Evolutionary conservation across 139 green algal genomes (phyloP), one percentile per base, ranked within the genome.

Genomic region (Asterochloris sp.): DNA sequence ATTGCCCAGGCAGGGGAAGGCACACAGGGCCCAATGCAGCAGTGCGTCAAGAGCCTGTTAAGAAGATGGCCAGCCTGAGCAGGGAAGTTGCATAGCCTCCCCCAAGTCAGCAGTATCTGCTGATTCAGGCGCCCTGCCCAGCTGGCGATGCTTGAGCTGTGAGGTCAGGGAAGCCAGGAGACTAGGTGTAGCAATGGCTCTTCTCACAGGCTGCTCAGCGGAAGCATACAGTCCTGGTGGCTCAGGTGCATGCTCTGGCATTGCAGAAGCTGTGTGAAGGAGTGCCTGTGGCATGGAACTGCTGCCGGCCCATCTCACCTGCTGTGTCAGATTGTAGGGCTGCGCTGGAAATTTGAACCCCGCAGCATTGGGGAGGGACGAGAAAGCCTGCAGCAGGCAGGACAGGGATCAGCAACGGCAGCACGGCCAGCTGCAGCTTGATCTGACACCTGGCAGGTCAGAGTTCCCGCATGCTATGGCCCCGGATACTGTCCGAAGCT

Each of bases 281-380:
- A 71, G 10, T 24, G 21, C 66, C 66, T 24, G 66, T 6, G 4
- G 66, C 66, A 71, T 71, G 17, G 66, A 9, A 26, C 66, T 71
- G 21, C 9, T 24, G 21, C 4, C 17, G 2, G 21, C 21, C 66
- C 21, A 4, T 71, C 9, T 21, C 66, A 71, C 66, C 17, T 24
- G 21, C 38, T 54, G 38, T 54, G 38, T 54, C 38, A 54, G 88
- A 86, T 91, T 94, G 87, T 94, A 94, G 13, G 92, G 93, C 88
- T 96, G 93, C 0, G 91, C 63, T 10, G 89, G 92, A 73, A 94
- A 83, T 16, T 84, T 83, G 17, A 92, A 78, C 54, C 82, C 83
- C 27, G 11, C 9, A 12, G 83, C 76, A 47, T 84, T 73, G 0
- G 88, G 89, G 23, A 95, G 82, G 13, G 68, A 73, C 0, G 73